These are phyloP conservation scores for Priceomyces medius DNA, from an alignment of 805 yeast species.

Conservation along the genomic window DNA sequence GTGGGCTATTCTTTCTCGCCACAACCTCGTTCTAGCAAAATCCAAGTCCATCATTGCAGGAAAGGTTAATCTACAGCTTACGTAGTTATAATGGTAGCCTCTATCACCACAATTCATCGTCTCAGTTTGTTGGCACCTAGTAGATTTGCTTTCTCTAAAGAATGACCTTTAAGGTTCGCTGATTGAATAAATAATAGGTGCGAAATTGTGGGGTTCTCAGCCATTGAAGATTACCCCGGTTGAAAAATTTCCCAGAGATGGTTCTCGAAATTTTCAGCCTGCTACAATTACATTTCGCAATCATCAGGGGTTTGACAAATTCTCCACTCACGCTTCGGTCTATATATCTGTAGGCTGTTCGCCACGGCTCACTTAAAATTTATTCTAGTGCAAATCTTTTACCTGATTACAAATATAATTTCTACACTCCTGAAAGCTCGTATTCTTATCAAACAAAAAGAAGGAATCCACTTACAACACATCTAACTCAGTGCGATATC, in stretches of 20 bases:
- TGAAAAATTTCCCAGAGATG: constrained; percentile 1
- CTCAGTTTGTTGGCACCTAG: too few species aligned
- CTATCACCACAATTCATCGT: too few species aligned
- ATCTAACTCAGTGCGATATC: neutral
- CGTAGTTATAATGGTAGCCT: too few species aligned
- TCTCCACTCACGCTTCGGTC: constrained; percentile 1
- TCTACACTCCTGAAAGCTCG: neutral
- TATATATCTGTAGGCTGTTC: neutral
- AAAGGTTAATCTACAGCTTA: too few species aligned
- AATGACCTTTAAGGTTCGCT: neutral
- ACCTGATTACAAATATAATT: too few species aligned
- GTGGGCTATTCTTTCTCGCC: too few species aligned
- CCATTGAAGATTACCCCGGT: constrained; percentile 3
- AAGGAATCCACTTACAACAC: neutral
- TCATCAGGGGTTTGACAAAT: neutral
- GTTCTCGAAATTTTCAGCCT: neutral
- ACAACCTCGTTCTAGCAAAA: too few species aligned
- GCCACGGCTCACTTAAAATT: too few species aligned
- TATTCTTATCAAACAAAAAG: neutral
- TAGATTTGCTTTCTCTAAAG: neutral
- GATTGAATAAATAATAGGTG: neutral
- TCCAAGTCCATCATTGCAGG: too few species aligned
- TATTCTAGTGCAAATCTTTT: neutral
- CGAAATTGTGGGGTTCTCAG: constrained; percentile 5
- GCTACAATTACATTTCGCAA: neutral